Evolutionary conservation across 768 basidiomycete species (phyloP).

Genomic region (Suillus clintonianus): DNA sequence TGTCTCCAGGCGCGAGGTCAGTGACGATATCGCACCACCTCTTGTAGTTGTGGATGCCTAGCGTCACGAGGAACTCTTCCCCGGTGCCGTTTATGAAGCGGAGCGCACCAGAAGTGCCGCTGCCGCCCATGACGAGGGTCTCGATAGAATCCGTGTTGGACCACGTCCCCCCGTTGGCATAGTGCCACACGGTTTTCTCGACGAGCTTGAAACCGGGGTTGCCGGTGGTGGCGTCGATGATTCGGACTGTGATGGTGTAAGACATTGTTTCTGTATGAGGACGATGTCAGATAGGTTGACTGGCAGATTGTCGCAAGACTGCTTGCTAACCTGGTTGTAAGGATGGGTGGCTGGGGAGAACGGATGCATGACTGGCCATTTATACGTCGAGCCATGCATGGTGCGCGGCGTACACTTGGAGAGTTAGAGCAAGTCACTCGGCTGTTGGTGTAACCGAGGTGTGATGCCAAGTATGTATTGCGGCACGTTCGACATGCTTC

Average conservation of each 20-base stretch:
- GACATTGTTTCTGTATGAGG: neutral
- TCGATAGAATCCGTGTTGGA: constrained; percentile 13
- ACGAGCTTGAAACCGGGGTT: neutral
- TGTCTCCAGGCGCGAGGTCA: constrained; percentile 25
- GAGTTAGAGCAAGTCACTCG: too few relatives aligned
- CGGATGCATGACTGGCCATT: neutral
- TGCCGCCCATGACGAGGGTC: constrained; percentile 37
- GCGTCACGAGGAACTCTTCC: constrained; percentile 33
- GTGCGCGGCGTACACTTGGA: too few relatives aligned
- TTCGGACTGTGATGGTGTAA: neutral
- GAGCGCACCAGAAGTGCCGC: constrained; percentile 41
- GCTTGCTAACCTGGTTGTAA: neutral
- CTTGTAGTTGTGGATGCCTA: constrained; percentile 43
- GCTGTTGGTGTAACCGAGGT: too few relatives aligned
- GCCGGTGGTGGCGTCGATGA: neutral
- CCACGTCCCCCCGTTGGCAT: constrained; percentile 30
- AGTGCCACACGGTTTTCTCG: neutral
- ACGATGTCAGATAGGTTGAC: neutral
- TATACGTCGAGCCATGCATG: neutral
- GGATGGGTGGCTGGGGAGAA: neutral
- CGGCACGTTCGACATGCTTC: too few relatives aligned
- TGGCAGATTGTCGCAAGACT: neutral
- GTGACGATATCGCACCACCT: constrained; percentile 33
- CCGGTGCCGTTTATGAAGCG: constrained; percentile 31
- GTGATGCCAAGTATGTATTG: too few relatives aligned